phyloP scores from a whole-genome alignment of 345 rosid genomes.

The Eucalyptus paniculata region DNA sequence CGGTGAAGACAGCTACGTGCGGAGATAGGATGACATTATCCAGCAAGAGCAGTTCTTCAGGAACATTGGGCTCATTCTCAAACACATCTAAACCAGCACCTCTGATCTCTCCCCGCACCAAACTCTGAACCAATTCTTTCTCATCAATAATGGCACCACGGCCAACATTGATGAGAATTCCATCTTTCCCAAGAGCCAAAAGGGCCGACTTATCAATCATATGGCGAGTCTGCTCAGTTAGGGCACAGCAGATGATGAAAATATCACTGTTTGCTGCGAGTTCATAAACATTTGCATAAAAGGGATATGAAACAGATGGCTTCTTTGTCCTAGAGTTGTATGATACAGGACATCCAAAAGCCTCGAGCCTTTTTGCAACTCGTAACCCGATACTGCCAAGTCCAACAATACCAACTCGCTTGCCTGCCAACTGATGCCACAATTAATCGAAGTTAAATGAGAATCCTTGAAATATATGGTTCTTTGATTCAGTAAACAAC shows the following conservation, averaged over 20 bases:
- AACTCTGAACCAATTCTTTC: conserved; percentile 19
- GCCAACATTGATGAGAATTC: conserved; percentile 18
- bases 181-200: conserved; percentile 8
- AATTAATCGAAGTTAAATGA: not conserved
- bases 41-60: conserved; percentile 2
- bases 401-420: conserved; percentile 22
- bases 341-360: conserved; percentile 17
- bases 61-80: conserved; percentile 24
- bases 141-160: conserved; percentile 27
- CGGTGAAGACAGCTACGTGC: conserved; percentile 10
- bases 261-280: conserved; percentile 15
- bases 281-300: conserved; percentile 1
- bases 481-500: not conserved
- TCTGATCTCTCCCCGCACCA: conserved; percentile 14
- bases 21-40: conserved; percentile 30
- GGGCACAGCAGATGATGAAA: conserved; percentile 17
- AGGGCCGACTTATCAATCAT: conserved; percentile 13
- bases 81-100: conserved; percentile 38
- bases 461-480: not conserved
- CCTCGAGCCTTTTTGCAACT: conserved; percentile 18
- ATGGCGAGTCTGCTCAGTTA: conserved; percentile 23
- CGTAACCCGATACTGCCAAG: conserved; percentile 17
- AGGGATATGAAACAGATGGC: conserved; percentile 6
- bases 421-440: conserved; percentile 14
- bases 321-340: conserved; percentile 19